Percentiles rank a stretch among this genome's conserved stretches.
Evolutionary conservation across 2,329 filamentous ascomycete species (phyloP).

Genomic region (Pseudodiploospora longispora): DNA sequence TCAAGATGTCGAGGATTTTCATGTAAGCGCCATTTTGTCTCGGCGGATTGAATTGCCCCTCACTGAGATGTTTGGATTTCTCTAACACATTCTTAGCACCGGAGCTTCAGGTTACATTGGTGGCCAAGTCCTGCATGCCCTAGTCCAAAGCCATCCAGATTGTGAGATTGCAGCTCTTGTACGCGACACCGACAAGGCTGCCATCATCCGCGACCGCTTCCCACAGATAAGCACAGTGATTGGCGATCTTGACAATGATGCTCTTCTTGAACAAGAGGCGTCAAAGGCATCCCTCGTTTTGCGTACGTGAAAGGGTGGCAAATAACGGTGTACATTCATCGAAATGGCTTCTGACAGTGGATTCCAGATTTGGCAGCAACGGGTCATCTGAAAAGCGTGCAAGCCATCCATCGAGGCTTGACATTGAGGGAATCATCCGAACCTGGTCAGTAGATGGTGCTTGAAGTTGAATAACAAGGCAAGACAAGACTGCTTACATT

Average conservation of each 20-base stretch:
- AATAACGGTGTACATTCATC: background rate
- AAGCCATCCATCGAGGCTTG: background rate
- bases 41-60: too few relatives aligned
- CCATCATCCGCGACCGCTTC: slow-evolving; percentile 20
- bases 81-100: slow-evolving; percentile 23
- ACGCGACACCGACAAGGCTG: slow-evolving; percentile 28
- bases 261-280: slow-evolving; percentile 20
- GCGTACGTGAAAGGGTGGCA: slow-evolving; percentile 15
- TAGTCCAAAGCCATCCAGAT: slow-evolving; percentile 32
- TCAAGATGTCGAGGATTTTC: too few relatives aligned
- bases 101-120: slow-evolving; percentile 41
- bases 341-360: background rate
- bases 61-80: too few relatives aligned
- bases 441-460: background rate
- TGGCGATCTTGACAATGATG: slow-evolving; percentile 24
- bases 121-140: slow-evolving; percentile 34
- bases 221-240: slow-evolving; percentile 19
- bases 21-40: too few relatives aligned
- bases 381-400: background rate
- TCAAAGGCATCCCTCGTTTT: slow-evolving; percentile 27
- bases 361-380: background rate
- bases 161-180: slow-evolving; percentile 34
- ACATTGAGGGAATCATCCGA: background rate
- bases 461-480: background rate
- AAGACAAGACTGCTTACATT: background rate